Conservation (phyloP, 225 moss, liverwort and hornwort genomes). For the Pseudisothecium myosuroides region DNA sequence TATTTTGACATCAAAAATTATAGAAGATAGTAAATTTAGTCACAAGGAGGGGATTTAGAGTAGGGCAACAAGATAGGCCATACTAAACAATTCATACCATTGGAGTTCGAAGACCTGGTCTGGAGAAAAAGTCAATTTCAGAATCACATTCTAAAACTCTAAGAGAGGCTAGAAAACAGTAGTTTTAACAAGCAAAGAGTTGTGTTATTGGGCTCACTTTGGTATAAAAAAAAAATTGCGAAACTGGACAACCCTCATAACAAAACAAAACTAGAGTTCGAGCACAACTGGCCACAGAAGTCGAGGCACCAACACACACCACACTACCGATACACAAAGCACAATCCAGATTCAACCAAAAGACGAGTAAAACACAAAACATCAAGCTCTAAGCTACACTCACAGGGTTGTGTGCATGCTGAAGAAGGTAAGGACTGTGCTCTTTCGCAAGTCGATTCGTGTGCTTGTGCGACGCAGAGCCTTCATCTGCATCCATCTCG, state of each 20-base stretch:
- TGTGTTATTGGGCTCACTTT: not conserved
- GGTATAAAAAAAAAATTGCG: not conserved
- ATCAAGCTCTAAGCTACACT: not conserved
- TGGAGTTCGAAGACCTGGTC: too few relatives aligned
- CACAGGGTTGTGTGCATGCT: constrained; percentile 97
- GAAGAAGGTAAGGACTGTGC: constrained; percentile 93
- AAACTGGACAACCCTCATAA: not conserved
- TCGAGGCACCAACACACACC: not conserved
- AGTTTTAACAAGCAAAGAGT: not conserved
- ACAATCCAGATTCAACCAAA: not conserved
- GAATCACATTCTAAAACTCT: not conserved
- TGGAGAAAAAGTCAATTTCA: not conserved
- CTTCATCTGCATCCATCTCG: constrained; percentile 17
- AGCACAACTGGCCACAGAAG: not conserved
- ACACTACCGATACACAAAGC: not conserved
- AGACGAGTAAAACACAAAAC: not conserved
- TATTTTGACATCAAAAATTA: not conserved
- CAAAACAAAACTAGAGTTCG: not conserved
- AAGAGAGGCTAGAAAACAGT: not conserved
- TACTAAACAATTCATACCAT: not conserved
- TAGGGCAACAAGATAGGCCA: not conserved
- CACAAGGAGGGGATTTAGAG: not conserved
- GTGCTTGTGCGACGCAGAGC: constrained; percentile 29
- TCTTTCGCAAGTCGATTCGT: constrained; percentile 80
- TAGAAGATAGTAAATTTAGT: not conserved